Evolutionary conservation across 2,329 filamentous ascomycete genomes (phyloP).

Genomic region (Xylaria sp.): DNA sequence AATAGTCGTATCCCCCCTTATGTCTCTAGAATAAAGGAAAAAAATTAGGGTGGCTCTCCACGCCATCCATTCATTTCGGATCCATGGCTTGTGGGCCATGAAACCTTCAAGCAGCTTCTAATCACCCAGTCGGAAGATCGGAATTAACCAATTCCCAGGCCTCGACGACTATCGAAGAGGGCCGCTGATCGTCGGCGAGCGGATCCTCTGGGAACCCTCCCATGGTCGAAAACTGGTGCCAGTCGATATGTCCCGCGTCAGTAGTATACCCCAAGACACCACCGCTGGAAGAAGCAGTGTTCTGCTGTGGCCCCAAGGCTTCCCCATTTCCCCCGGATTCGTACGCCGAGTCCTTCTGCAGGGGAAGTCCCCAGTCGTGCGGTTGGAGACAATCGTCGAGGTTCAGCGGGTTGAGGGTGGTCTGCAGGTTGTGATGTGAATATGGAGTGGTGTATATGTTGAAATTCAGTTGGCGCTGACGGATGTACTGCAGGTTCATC

Average conservation of each 20-base stretch:
- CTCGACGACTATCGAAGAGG: neutral
- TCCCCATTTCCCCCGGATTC: neutral
- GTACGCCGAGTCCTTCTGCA: conserved; percentile 9
- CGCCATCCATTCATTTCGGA: too few relatives aligned
- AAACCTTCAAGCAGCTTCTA: too few relatives aligned
- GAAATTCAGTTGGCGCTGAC: neutral
- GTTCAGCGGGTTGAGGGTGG: neutral
- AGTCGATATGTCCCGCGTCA: neutral
- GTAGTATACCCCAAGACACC: neutral
- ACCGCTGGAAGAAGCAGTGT: too few relatives aligned
- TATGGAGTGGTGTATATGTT: too few relatives aligned
- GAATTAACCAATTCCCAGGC: neutral
- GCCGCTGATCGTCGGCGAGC: neutral
- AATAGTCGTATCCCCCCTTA: neutral
- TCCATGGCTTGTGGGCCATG: too few relatives aligned
- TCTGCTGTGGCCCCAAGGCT: neutral
- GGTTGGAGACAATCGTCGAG: neutral
- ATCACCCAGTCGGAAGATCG: neutral
- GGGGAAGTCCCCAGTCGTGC: neutral
- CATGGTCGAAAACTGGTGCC: neutral
- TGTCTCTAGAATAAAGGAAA: neutral
- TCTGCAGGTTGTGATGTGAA: neutral
- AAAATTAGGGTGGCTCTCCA: neutral
- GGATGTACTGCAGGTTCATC: conserved; percentile 1
- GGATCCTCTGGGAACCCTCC: neutral